Evolutionary conservation across 2,329 filamentous ascomycete species (phyloP).

Genomic region (Allantophomopsis cytisporea): DNA sequence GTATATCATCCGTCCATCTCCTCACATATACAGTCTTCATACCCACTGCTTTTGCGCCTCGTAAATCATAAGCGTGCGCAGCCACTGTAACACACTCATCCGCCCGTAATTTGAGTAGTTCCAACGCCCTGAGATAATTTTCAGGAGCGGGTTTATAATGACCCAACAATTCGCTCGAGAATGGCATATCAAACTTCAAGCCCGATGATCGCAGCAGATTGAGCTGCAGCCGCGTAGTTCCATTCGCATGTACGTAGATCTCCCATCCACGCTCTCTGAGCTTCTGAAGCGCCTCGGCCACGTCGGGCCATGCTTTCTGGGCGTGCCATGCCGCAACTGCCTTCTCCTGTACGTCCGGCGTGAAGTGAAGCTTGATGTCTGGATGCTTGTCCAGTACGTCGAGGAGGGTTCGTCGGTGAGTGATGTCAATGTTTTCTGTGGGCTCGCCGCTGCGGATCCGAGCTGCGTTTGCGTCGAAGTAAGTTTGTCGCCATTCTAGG

Average conservation of each 20-base stretch:
- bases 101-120: too few relatives aligned
- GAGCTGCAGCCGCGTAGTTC: conserved; percentile 38
- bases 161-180: conserved; percentile 23
- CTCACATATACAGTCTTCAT: too few relatives aligned
- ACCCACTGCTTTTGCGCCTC: too few relatives aligned
- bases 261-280: conserved; percentile 23
- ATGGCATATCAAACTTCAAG: conserved; percentile 34
- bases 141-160: too few relatives aligned
- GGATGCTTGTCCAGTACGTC: conserved; percentile 23
- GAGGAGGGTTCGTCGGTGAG: conserved; percentile 19
- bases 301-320: conserved; percentile 36
- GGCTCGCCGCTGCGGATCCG: conserved; percentile 9
- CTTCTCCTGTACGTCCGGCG: conserved; percentile 5
- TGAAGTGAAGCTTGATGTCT: conserved; percentile 5
- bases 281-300: conserved; percentile 23
- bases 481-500: too few relatives aligned
- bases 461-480: too few relatives aligned
- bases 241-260: conserved; percentile 38
- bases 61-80: too few relatives aligned
- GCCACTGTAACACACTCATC: too few relatives aligned
- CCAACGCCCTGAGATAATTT: too few relatives aligned
- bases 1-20: too few relatives aligned
- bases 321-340: conserved; percentile 30
- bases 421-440: conserved; percentile 36
- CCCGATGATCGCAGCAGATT: conserved; percentile 32